Conservation (phyloP, 1,284 basidiomycete genomes). For the Exsudoporus floridanus region DNA sequence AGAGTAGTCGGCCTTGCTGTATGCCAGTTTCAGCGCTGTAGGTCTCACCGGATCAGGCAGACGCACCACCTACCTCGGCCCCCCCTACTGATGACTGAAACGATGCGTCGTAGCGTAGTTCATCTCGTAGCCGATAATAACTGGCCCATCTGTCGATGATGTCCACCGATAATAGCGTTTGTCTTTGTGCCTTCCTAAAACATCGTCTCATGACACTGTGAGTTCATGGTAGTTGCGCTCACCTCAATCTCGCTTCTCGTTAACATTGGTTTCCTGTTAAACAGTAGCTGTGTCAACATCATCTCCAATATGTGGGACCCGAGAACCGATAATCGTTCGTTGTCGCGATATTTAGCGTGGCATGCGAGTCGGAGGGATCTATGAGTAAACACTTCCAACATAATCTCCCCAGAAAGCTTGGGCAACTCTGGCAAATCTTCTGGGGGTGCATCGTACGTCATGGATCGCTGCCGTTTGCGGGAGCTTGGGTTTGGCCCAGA, state of each 20-base stretch:
- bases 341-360: conserved; percentile 51
- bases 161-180: conserved; percentile 41
- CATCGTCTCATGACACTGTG: conserved; percentile 25
- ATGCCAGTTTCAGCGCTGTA: conserved; percentile 14
- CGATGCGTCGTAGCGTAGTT: conserved; percentile 54
- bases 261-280: conserved; percentile 54
- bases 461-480: conserved; percentile 36
- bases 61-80: conserved; percentile 46
- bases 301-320: conserved; percentile 53
- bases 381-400: conserved; percentile 69
- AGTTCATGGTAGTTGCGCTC: conserved; percentile 23
- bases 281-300: conserved; percentile 51
- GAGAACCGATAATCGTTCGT: conserved; percentile 54
- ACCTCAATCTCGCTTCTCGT: conserved; percentile 51
- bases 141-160: conserved; percentile 58
- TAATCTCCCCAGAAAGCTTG: conserved; percentile 47
- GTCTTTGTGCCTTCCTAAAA: conserved; percentile 37
- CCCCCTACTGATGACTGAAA: conserved; percentile 40
- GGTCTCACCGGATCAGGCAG: conserved; percentile 14
- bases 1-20: conserved; percentile 59
- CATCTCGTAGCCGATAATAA: conserved; percentile 55
- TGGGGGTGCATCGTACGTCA: conserved; percentile 30
- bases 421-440: conserved; percentile 42
- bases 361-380: conserved; percentile 53
- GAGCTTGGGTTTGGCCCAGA: conserved; percentile 24